Evolutionary conservation across 2,329 filamentous ascomycete genomes (phyloP), one percentile per base, ranked within the genome.

Genomic region (Allantophomopsis cytisporea): DNA sequence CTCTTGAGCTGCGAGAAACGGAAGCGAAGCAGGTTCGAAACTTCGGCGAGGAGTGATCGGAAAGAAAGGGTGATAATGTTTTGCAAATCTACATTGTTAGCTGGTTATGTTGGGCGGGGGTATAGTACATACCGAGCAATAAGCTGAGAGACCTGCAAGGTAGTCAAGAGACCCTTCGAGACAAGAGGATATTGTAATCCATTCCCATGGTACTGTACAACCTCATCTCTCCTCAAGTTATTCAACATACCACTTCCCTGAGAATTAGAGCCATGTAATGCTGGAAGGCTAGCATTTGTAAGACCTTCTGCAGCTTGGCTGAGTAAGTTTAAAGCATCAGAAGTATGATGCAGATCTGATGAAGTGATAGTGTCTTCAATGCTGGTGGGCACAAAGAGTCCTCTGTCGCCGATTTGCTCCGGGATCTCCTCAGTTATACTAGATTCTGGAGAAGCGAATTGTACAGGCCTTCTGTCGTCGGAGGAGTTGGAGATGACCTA

Each of bases 1-100:
- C 48, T 83, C 78, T 21, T 70, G 70, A 4, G 64, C 61, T 5
- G 73, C 70, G 44, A 75, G 73, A 14, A 66, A 60, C 18, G 70
- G 61, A 8, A 83, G 58, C 16, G 66, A 63, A 2, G 59, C 57
- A 2, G 67, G 62, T 39, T 75, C 67, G 43, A 83, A 77, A 31
- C 74, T 73, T 40, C 68, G 66, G 16, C 66, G 63, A 10, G 78
- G 73, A 0, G 78, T 77, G 30, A 83, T 59, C 1, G 79, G 79
- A 38, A 80, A 78, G 57, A 78, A 82, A 1, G 75, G 72, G 47
- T 83, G 78, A 45, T 80, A 83, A 44, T 75, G 67, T 41, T 76
- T 63, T 40, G 72, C 73, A 47, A 80, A 83, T 20, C 76, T 73
- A 14, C 76, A 60, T 32, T 76, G 58, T 45, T 68, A 61, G 45